Base-by-base conservation (phyloP, 2,329 filamentous ascomycete genomes). In the Mycosphaerelloides madeirae region DNA sequence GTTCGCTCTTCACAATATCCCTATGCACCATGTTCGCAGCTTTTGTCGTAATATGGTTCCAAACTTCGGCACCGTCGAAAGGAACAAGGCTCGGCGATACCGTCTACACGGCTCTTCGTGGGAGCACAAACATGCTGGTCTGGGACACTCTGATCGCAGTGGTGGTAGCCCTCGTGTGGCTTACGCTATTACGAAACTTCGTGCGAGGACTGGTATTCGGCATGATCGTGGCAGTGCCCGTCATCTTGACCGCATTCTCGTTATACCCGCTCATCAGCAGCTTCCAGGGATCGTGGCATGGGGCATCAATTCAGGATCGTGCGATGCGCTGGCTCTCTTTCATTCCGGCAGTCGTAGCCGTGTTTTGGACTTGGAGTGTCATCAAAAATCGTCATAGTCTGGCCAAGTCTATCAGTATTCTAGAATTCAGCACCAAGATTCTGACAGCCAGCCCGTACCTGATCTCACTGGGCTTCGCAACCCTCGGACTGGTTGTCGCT, bases 111-210 rank as follows among this genome's bases (percentile, higher is more conserved):
- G 89, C 87, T 3, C 71, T 98, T 29, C 84, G 86, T 56, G 81
- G 83, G 39, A 96, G 90, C 0, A 93, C 94, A 60, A 84, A 93
- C 61, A 83, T 97, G 54, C 80, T 98, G 32, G 86, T 87, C 2
- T 81, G 93, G 41, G 94, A 97, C 67, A 97, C 93, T 1, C 66
- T 97, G 14, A 83, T 96, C n/a, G 85, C 93, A 1, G 74, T 96
- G 31, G 73, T 94, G 29, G 86, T 97, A 15, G 91, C 91, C 1
- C 74, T 96, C 29, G 67, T 96, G 19, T 98, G 93, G 93, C 78
- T 98, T 49, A 86, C 90, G 1, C 74, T 94, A 1, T 73, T 98
- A 37, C 80, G 88, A 37, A 93, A 89, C 4, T 96, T 95, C 66
- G 87, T 94, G 16, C 81, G 87, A 43, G 81, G 83, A n/a, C 71